Percentiles rank a stretch among this genome's conserved stretches.
These are phyloP conservation scores for Colletotrichum sp. DNA, from an alignment of 2,329 filamentous ascomycete species.

Conservation along the genomic window DNA sequence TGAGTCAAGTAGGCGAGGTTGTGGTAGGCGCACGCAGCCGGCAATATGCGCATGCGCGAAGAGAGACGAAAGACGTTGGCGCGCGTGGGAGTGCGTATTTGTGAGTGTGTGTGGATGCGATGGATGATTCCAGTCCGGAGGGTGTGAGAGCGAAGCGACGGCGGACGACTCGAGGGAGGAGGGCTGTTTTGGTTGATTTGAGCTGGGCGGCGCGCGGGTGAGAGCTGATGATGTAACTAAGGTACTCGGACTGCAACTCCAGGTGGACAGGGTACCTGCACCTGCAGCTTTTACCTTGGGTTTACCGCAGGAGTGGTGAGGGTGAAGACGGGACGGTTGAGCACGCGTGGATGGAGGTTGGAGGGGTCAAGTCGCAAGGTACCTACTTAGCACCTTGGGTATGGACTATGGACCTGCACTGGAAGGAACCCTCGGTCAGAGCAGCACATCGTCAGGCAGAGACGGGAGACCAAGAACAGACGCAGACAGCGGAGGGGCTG, in stretches of 20 bases:
- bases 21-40: neutral
- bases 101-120: neutral
- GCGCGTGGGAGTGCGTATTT: neutral
- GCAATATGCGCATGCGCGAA: neutral
- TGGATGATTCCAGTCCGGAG: neutral
- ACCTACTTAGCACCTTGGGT: neutral
- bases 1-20: slow-evolving; percentile 6
- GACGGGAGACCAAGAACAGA: neutral
- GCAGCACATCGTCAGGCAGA: neutral
- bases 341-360: neutral
- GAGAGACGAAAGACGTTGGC: neutral
- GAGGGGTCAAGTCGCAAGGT: neutral
- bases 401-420: neutral
- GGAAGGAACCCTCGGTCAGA: neutral
- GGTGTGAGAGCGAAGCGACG: neutral
- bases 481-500: neutral
- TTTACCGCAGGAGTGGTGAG: neutral
- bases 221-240: slow-evolving; percentile 20
- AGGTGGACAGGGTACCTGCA: slow-evolving; percentile 10
- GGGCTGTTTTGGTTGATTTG: neutral
- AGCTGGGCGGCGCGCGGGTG: neutral
- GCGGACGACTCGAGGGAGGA: neutral
- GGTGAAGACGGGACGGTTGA: neutral
- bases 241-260: slow-evolving; percentile 14
- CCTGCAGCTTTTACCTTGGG: neutral